Base-by-base conservation (phyloP, 2,329 filamentous ascomycete species). In the Apiospora rasikravindrae region DNA sequence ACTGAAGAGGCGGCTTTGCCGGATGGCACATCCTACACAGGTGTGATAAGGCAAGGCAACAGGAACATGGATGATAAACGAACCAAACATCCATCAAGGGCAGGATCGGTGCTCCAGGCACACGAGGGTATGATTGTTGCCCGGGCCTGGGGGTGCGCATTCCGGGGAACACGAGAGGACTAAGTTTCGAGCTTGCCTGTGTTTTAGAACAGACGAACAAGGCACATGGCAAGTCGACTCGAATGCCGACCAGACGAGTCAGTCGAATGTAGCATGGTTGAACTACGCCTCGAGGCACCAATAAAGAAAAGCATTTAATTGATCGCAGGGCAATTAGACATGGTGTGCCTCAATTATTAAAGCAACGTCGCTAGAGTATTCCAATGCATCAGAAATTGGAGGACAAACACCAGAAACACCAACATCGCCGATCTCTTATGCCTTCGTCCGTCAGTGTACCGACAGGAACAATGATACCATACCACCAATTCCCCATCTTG, bases 381-480 rank as follows among this genome's bases (percentile, higher is more conserved):
- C 19, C 57, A 64, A 64, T 64, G 57, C 40, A 64, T 64, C 57
- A 64, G 57, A 64, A 40, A 40, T 64, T 64, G 57, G 57, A 64
- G 57, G 57, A 64, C 57, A 40, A 40, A 40, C 57, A 64, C 33
- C 57, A 37, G 57, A 64, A 64, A 40, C 57, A 40, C 57, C 57
- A 40, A 40, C 57, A 40, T n/a, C 57, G 57, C 33, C 57, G 33
- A 64, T 64, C 57, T 64, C 8, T 40, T 22, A 64, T 64, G 57
- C 57, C 19, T 64, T 42, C 40, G 13, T 42, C 33, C 33, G 14
- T 7, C 8, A 13, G n/a, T 11, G 19, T 14, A 40, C 19, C 57
- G 33, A 64, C 57, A 40, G 19, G 57, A n/a, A 64, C 57, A 40
- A 22, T 24, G 33, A 19, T 11, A 40, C 19, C 33, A 33, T n/a